Conservation (phyloP, 371 early-diverging fungal species). For the Nematocida sp. region DNA sequence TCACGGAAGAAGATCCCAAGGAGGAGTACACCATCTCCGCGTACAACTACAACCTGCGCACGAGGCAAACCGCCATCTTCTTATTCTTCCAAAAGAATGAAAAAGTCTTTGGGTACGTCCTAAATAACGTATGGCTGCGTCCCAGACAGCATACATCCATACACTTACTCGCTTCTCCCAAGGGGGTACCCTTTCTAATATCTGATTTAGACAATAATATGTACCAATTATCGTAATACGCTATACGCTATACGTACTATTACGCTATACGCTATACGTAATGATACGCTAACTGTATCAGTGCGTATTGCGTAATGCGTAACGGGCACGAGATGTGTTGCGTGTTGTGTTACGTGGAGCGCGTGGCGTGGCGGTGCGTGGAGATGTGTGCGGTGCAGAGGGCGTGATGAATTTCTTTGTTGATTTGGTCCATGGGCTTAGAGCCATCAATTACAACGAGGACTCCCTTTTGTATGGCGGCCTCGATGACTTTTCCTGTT, state of each 20-base stretch:
- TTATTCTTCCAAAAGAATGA: constrained; percentile 1
- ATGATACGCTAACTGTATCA: too few species aligned
- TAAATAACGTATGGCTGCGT: constrained; percentile 24
- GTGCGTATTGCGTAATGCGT: too few species aligned
- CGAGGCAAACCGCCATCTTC: constrained; percentile 27
- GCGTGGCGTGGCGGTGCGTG: too few species aligned
- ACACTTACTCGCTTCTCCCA: neutral
- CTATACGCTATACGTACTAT: too few species aligned
- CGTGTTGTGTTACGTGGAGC: too few species aligned
- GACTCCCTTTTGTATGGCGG: constrained; percentile 8
- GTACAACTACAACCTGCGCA: constrained; percentile 25
- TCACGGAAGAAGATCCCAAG: neutral
- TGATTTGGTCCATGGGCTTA: constrained; percentile 6
- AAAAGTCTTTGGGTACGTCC: neutral
- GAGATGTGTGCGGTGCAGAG: too few species aligned
- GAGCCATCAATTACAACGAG: constrained; percentile 24
- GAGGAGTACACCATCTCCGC: constrained; percentile 10
- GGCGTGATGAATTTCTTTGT: neutral
- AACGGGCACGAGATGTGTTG: too few species aligned
- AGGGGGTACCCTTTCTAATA: neutral
- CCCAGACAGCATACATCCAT: constrained; percentile 8
- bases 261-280: too few species aligned
- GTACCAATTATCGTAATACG: neutral
- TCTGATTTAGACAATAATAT: constrained; percentile 26
- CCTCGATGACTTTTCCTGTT: constrained; percentile 35